Base-by-base conservation (phyloP, 75 land plant genomes). In the Sequoia sempervirens region DNA sequence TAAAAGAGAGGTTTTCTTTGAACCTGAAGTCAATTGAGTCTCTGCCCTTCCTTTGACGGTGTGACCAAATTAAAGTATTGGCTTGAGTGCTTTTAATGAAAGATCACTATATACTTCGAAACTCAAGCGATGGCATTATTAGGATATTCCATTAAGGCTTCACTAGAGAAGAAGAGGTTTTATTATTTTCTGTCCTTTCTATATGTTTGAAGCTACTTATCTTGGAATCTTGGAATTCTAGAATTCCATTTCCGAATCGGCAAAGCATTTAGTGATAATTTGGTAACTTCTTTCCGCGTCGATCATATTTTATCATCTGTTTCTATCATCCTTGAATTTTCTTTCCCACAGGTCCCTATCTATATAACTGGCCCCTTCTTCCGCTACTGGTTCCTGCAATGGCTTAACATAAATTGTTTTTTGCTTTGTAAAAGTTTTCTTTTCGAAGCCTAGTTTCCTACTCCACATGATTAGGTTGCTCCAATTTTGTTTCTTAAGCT, bases 401-500 rank as follows among this genome's bases (percentile, higher is more conserved):
- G 79, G 2, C 26, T 41, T 26, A 23, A 5, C 1, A 2, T 20
- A 23, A 23, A 9, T 40, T 38, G n/a, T 4, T 75, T 75, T 3
- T 38, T 41, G 10, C 40, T 23, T 41, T 75, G 10, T 41, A 17
- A 20, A 41, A 6, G 37, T 38, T 41, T 75, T 2, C 10, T 23
- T 0, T 20, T 23, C 45, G 47, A 75, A 75, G 41, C 10, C 8
- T n/a, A 23, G 45, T 41, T 75, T 75, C 46, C 40, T 37, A 28
- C 17, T 75, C 40, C 23, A 11, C 46, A 20, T 75, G 47, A 20
- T 38, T 75, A 40, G 26, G 14, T 18, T 76, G 38, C 78, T 11
- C 20, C 37, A 9, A 5, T 54, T 58, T 56, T 73, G 18, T 76
- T 54, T 15, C 52, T 75, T 84, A 18, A 79, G 86, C 30, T 83